Percentiles rank a stretch among this genome's conserved stretches.
These are phyloP conservation scores for Balakata baccata DNA, from an alignment of 345 rosid species.

Conservation along the genomic window DNA sequence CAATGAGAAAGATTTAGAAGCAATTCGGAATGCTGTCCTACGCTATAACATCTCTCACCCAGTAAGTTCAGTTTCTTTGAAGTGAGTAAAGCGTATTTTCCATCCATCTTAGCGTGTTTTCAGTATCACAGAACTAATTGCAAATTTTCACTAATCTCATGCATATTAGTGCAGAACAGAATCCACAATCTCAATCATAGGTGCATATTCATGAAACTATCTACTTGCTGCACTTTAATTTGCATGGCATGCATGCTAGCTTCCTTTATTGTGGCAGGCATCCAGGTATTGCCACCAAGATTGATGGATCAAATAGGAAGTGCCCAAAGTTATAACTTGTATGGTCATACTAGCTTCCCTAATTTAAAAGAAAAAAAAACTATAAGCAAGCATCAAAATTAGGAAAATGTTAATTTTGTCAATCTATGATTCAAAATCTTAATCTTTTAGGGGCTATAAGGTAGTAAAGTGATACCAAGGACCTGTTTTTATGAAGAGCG, in stretches of 20 bases:
- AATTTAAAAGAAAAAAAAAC: neutral
- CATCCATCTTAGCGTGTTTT: constrained; percentile 8
- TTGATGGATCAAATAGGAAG: too few relatives aligned
- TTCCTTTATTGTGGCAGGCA: too few relatives aligned
- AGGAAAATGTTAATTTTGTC: neutral
- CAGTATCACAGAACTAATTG: constrained; percentile 1
- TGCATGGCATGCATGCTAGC: too few relatives aligned
- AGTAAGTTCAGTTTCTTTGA: constrained; percentile 40
- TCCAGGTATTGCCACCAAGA: too few relatives aligned
- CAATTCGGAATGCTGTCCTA: constrained; percentile 83
- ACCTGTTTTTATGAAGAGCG: neutral
- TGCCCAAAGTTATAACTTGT: too few relatives aligned
- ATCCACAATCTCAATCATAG: too few relatives aligned
- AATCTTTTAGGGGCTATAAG: neutral
- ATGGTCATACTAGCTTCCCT: neutral
- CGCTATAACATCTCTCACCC: constrained; percentile 85
- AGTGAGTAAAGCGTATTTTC: constrained; percentile 8
- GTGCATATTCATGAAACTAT: too few relatives aligned
- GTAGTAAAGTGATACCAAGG: neutral
- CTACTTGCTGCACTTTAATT: too few relatives aligned
- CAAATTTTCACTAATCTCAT: neutral
- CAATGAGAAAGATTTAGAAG: constrained; percentile 93
- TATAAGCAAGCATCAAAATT: too few relatives aligned
- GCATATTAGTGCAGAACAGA: too few relatives aligned
- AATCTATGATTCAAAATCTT: neutral